phyloP scores from a whole-genome alignment of 805 yeast genomes.

The Spathaspora passalidarum region DNA sequence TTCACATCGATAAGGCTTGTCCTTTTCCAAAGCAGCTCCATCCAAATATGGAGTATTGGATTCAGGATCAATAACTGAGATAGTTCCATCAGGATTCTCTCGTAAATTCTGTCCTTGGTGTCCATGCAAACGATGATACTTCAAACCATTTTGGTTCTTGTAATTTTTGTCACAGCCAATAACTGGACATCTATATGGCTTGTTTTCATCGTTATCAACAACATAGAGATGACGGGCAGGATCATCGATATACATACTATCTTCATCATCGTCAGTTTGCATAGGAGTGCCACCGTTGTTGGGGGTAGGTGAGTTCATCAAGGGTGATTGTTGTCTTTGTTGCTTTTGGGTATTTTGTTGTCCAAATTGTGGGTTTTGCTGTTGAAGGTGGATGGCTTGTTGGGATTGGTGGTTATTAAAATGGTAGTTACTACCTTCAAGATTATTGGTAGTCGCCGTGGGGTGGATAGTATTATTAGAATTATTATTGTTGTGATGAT shows the following conservation, averaged over 20 bases:
- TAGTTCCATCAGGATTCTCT: slow-evolving; percentile 90
- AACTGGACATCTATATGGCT: slow-evolving; percentile 97
- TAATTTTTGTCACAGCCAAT: slow-evolving; percentile 97
- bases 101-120: slow-evolving; percentile 93
- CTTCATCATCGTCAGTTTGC: slow-evolving; percentile 51
- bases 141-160: slow-evolving; percentile 95
- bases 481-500: slow-evolving; percentile 20
- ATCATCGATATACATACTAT: slow-evolving; percentile 86
- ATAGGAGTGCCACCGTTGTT: slow-evolving; percentile 22
- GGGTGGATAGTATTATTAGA: slow-evolving; percentile 12
- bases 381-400: slow-evolving; percentile 16
- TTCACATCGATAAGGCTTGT: slow-evolving; percentile 97
- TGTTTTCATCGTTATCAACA: slow-evolving; percentile 85
- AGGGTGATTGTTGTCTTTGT: slow-evolving; percentile 17
- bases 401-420: slow-evolving; percentile 11
- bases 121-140: slow-evolving; percentile 93
- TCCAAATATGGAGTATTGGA: slow-evolving; percentile 86
- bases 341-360: slow-evolving; percentile 13
- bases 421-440: slow-evolving; percentile 7
- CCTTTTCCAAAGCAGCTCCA: slow-evolving; percentile 93
- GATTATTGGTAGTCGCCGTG: slow-evolving; percentile 4
- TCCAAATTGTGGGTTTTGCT: slow-evolving; percentile 15
- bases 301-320: slow-evolving; percentile 13
- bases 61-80: slow-evolving; percentile 88
- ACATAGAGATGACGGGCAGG: slow-evolving; percentile 95